phyloP scores from a whole-genome alignment of 257 asterid genomes.

The Paulownia fortunei region DNA sequence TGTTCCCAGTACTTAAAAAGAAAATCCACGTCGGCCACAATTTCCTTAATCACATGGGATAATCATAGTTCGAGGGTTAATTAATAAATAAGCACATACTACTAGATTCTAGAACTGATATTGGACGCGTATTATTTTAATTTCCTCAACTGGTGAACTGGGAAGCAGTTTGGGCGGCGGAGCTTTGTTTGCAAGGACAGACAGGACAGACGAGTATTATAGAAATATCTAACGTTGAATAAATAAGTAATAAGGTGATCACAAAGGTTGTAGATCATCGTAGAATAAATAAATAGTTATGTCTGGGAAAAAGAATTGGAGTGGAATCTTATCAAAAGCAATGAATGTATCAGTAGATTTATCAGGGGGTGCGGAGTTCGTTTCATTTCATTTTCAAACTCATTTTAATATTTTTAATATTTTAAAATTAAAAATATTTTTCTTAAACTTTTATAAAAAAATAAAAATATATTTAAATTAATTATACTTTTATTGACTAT shows the following conservation, averaged over 20 bases:
- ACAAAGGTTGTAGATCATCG: constrained; percentile 10
- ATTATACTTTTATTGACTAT: no score
- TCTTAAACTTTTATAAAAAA: no score
- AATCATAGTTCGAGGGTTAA: background rate
- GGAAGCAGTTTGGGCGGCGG: constrained; percentile 27
- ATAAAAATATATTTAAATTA: no score
- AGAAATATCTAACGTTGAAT: background rate
- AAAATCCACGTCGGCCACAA: constrained; percentile 12
- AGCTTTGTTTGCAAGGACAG: background rate
- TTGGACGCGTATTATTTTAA: background rate
- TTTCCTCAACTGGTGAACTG: background rate
- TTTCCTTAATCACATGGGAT: constrained; percentile 34
- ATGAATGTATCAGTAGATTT: background rate
- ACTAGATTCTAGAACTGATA: background rate
- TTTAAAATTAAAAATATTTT: no score
- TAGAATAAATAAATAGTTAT: background rate
- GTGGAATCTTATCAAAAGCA: background rate
- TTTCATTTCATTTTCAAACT: background rate
- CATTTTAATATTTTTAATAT: background rate
- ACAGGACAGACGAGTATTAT: background rate
- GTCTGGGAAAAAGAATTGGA: background rate
- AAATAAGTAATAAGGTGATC: constrained; percentile 4
- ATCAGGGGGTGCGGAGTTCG: background rate
- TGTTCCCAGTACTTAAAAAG: constrained; percentile 17
- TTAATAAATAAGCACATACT: background rate